Base-by-base conservation (phyloP, 1,284 basidiomycete species). In the Tylopilus sp. region DNA sequence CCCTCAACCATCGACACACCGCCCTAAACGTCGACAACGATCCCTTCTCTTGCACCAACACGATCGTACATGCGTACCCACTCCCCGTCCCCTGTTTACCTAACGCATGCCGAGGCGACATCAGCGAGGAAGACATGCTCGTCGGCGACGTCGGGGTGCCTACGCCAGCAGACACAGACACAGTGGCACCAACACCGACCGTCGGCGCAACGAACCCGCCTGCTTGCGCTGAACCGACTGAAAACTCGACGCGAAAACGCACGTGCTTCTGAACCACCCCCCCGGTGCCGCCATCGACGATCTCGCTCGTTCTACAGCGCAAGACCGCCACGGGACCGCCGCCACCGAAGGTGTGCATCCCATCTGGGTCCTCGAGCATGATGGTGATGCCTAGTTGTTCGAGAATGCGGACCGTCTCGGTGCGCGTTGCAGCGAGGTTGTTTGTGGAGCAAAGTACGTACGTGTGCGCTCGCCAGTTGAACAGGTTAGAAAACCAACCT, bases 41-140 rank as follows among this genome's bases (percentile, higher is more conserved):
- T 13, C 93, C 93, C 69, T 92, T 95, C 74, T 96, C 93, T 58
- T 92, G 87, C 19, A 89, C 76, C 62, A 95, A 74, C 38, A 83
- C 79, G 54, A 91, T 76, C 26, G 74, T 76, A 46, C 68, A 71
- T 19, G 59, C 46, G n/a, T 62, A 66, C 8, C 58, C 56, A 4
- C 38, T 36, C 23, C 42, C 51, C 44, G 54, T 52, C 31, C 49
- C 46, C 29, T 56, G 55, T 46, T 49, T 61, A 4, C 46, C 51
- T 50, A 67, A 58, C 3, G 68, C 73, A 36, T 74, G 60, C 16
- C 60, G 55, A 16, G 55, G 52, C 15, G 63, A 56, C 39, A 51
- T 49, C 43, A 54, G 38, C 4, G 41, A 51, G 2, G 62, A 57
- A 16, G 63, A 56, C 40, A 51, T 34, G 9, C 30, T 31, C 13